A percentile compares a stretch with the other conserved stretches of the same genome.
These are phyloP conservation scores for Suhomyces prunicola DNA, from an alignment of 805 yeast species.

Conservation along the genomic window DNA sequence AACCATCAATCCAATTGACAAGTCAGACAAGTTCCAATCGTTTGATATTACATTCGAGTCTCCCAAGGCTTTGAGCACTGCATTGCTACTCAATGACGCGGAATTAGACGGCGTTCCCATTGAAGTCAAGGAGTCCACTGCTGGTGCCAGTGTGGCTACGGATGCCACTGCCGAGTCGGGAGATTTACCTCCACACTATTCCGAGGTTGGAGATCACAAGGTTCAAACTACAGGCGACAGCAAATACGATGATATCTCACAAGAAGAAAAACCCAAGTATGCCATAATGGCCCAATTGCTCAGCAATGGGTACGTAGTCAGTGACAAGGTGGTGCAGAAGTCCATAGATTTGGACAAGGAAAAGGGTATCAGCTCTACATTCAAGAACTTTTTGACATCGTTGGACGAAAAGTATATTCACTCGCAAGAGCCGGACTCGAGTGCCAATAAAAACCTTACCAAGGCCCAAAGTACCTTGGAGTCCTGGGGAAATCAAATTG, in stretches of 20 bases:
- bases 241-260: constrained; percentile 51
- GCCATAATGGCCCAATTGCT: constrained; percentile 74
- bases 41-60: constrained; percentile 54
- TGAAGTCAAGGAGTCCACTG: constrained; percentile 36
- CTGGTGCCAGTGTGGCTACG: constrained; percentile 10
- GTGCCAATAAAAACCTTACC: constrained; percentile 29
- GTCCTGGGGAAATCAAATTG: constrained; percentile 36
- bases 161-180: neutral
- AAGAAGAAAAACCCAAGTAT: constrained; percentile 74
- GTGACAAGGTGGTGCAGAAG: constrained; percentile 57
- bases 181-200: constrained; percentile 17
- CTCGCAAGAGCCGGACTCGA: constrained; percentile 50
- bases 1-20: constrained; percentile 25
- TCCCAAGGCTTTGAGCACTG: constrained; percentile 65
- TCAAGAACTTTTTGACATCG: constrained; percentile 51
- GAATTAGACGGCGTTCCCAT: constrained; percentile 62
- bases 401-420: constrained; percentile 61
- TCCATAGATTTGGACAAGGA: constrained; percentile 64
- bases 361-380: constrained; percentile 57
- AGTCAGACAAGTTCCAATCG: constrained; percentile 28
- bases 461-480: constrained; percentile 24
- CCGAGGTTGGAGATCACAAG: constrained; percentile 7
- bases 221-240: constrained; percentile 29
- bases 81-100: constrained; percentile 68
- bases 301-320: constrained; percentile 66